A percentile compares a stretch with the other conserved stretches of the same genome.
These are phyloP conservation scores for Paralagenidium karlingii DNA, from an alignment of 352 stramenopile species.

Conservation along the genomic window DNA sequence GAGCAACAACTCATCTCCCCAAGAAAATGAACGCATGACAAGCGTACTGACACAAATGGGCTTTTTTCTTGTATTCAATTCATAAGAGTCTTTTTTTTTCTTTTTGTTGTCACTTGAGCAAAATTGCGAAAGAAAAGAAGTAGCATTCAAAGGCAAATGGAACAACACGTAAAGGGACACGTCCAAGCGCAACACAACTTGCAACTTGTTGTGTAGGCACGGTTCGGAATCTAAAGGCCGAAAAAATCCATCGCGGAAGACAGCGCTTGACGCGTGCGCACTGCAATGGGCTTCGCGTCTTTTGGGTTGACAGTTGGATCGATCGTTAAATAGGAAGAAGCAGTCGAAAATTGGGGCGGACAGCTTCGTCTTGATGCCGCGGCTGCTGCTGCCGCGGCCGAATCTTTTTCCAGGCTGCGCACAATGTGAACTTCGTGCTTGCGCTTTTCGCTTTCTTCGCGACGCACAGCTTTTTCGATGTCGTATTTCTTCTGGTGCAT, in stretches of 20 bases:
- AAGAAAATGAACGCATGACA: too few species aligned
- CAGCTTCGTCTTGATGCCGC: too few species aligned
- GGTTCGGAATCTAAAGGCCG: constrained; percentile 54
- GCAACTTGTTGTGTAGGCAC: too few species aligned
- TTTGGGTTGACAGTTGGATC: constrained; percentile 74
- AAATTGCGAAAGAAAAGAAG: too few species aligned
- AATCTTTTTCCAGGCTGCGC: constrained; percentile 61
- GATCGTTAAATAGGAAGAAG: constrained; percentile 22
- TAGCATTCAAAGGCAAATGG: too few species aligned
- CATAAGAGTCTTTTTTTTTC: too few species aligned
- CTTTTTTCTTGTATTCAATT: too few species aligned
- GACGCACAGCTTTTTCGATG: constrained; percentile 33
- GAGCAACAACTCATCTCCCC: too few species aligned
- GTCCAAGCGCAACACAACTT: too few species aligned
- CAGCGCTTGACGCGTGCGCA: constrained; percentile 63
- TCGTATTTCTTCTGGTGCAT: constrained; percentile 66
- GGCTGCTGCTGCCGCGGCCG: constrained; percentile 7
- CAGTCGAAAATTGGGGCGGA: constrained; percentile 16
- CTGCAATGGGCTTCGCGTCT: constrained; percentile 55
- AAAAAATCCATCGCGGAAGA: constrained; percentile 82
- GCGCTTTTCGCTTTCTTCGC: constrained; percentile 26
- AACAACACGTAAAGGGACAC: too few species aligned
- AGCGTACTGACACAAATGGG: too few species aligned
- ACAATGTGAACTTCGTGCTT: constrained; percentile 78
- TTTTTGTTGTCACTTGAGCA: too few species aligned